Evolutionary conservation across 495 filamentous ascomycete species (phyloP).

Genomic region (Lasiosphaeria miniovina): DNA sequence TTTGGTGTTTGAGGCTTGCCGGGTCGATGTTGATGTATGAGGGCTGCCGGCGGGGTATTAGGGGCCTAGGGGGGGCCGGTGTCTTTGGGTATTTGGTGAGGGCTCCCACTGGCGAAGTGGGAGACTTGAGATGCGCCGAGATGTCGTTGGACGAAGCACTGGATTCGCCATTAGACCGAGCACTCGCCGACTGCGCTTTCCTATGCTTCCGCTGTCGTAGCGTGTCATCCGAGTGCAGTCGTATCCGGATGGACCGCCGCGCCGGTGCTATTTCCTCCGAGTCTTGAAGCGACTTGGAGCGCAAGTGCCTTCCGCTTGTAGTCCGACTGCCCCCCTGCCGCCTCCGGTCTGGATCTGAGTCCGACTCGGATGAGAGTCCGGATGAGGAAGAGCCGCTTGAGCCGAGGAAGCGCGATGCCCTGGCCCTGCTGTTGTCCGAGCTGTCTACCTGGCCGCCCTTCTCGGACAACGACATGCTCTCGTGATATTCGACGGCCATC

Average conservation of each 20-base stretch:
- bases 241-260: conserved; percentile 84
- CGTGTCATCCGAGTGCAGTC: conserved; percentile 79
- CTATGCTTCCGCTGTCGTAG: conserved; percentile 59
- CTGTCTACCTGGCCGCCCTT: conserved; percentile 21
- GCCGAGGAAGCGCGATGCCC: conserved; percentile 38
- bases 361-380: conserved; percentile 56
- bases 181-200: conserved; percentile 45
- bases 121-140: conserved; percentile 73
- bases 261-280: conserved; percentile 61
- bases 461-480: conserved; percentile 31
- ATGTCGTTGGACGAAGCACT: conserved; percentile 34
- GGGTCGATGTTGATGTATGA: conserved; percentile 63
- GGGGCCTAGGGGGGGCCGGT: conserved; percentile 80
- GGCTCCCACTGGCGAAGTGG: conserved; percentile 75
- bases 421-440: conserved; percentile 13
- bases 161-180: conserved; percentile 16
- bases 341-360: conserved; percentile 52
- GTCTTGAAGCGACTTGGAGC: conserved; percentile 52
- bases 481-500: conserved; percentile 37
- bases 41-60: conserved; percentile 81
- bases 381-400: conserved; percentile 62
- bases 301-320: conserved; percentile 36
- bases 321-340: conserved; percentile 19
- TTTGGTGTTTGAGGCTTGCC: conserved; percentile 56
- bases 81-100: conserved; percentile 87